Conservation (phyloP, 2,329 filamentous ascomycete species). For the Fusarium musae region DNA sequence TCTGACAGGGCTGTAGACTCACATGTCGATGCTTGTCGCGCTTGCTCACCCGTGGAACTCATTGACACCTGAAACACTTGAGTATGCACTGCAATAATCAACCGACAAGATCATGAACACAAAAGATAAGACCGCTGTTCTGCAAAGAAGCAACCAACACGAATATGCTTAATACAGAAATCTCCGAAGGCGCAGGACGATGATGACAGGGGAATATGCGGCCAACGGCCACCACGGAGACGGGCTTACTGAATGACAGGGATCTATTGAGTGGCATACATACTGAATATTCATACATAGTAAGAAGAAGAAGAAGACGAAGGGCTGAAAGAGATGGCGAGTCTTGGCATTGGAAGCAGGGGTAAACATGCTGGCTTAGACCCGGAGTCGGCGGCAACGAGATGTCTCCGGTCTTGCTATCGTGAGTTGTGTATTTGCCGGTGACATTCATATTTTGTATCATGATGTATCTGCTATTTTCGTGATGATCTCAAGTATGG, state of each 20-base stretch:
- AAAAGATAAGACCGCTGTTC: neutral
- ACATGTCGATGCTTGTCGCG: neutral
- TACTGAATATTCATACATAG: neutral
- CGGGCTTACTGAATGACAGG: neutral
- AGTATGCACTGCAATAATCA: neutral
- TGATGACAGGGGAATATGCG: neutral
- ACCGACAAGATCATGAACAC: conserved; percentile 69
- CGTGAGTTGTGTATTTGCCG: neutral
- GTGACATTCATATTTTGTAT: neutral
- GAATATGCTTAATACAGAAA: conserved; percentile 1
- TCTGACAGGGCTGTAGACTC: neutral
- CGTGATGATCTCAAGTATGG: neutral
- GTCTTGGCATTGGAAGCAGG: conserved; percentile 12
- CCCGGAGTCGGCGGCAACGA: neutral
- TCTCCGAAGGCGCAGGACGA: neutral
- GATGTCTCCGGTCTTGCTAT: neutral
- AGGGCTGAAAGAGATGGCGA: conserved; percentile 7
- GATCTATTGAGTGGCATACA: conserved; percentile 9
- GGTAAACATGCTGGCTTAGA: neutral
- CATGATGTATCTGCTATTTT: neutral
- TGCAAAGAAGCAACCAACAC: neutral
- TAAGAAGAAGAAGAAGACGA: neutral
- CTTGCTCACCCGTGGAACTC: neutral
- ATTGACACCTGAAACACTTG: neutral
- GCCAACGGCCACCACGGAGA: neutral